These are phyloP conservation scores for Ustilago lituana DNA, from an alignment of 1,284 basidiomycete species.

Conservation along the genomic window DNA sequence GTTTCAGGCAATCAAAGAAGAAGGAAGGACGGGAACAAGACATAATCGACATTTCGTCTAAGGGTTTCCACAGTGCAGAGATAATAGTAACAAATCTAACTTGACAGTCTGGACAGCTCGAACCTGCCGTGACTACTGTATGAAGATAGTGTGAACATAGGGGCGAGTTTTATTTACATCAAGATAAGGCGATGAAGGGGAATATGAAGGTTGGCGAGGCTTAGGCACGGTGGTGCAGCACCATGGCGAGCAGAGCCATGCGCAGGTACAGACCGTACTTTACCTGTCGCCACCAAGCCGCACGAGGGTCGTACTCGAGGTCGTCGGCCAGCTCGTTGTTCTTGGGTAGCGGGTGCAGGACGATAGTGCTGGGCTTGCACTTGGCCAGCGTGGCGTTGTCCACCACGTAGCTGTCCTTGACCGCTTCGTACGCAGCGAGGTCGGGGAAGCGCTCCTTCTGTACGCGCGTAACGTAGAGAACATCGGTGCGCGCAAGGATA, in stretches of 20 bases:
- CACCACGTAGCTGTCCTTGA: conserved; percentile 91
- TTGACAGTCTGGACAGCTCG: too few species aligned
- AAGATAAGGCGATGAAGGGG: background rate
- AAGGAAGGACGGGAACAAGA: too few species aligned
- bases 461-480: conserved; percentile 94
- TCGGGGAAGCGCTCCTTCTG: conserved; percentile 93
- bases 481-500: conserved; percentile 91
- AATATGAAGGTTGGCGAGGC: background rate
- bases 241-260: conserved; percentile 66
- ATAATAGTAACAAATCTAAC: background rate
- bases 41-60: background rate
- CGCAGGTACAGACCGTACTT: conserved; percentile 86
- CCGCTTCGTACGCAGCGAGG: conserved; percentile 84
- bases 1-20: too few species aligned
- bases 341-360: conserved; percentile 96
- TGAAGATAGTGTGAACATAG: too few species aligned
- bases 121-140: too few species aligned
- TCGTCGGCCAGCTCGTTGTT: conserved; percentile 97
- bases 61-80: background rate
- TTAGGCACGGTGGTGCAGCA: conserved; percentile 42
- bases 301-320: conserved; percentile 94
- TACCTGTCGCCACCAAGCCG: conserved; percentile 99
- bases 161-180: too few species aligned
- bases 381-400: conserved; percentile 90
- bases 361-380: conserved; percentile 95